Conservation (phyloP, 2,329 filamentous ascomycete genomes). For the Diaporthe batatas region DNA sequence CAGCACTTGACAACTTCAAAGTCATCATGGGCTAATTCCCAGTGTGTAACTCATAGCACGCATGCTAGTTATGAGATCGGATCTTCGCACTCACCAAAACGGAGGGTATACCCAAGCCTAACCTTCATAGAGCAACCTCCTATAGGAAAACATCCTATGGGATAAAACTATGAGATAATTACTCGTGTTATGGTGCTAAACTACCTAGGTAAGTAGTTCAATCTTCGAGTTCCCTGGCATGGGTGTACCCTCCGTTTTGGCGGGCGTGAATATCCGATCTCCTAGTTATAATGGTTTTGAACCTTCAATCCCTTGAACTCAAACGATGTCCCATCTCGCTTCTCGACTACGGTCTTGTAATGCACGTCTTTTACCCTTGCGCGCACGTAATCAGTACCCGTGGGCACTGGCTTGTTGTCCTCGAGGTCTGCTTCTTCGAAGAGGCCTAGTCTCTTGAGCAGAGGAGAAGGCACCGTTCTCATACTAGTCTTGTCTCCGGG, state of each 20-base stretch:
- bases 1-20: not conserved
- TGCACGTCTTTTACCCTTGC: constrained; percentile 62
- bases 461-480: constrained; percentile 4
- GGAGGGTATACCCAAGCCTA: too few relatives aligned
- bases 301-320: constrained; percentile 50
- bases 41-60: too few relatives aligned
- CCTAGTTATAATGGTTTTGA: not conserved
- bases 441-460: not conserved
- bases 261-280: too few relatives aligned
- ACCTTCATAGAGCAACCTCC: too few relatives aligned
- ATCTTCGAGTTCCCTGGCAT: too few relatives aligned
- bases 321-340: constrained; percentile 58
- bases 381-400: constrained; percentile 60
- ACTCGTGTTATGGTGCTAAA: too few relatives aligned
- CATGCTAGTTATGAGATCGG: too few relatives aligned
- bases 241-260: too few relatives aligned
- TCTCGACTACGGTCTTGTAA: constrained; percentile 58
- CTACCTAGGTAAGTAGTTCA: too few relatives aligned
- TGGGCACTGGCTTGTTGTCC: constrained; percentile 47
- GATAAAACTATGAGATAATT: too few relatives aligned
- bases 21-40: not conserved
- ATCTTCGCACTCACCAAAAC: too few relatives aligned
- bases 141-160: too few relatives aligned
- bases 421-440: not conserved
- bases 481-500: not conserved